phyloP scores from a whole-genome alignment of 192 early-diverging fungal species.

The Lobosporangium transversale region DNA sequence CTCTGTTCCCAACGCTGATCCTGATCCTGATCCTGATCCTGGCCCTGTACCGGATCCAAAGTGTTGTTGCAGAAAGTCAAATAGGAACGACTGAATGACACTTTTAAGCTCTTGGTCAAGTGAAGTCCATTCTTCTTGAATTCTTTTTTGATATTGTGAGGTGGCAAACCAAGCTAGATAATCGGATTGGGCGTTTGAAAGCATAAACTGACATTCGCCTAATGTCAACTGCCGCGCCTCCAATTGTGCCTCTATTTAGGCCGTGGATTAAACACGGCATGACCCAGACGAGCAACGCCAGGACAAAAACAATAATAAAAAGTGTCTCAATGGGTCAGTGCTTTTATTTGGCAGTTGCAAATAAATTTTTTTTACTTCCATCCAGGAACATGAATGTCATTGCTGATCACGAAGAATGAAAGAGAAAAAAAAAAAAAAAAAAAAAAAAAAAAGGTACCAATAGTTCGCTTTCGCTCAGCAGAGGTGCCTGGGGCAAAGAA shows the following conservation, averaged over 20 bases:
- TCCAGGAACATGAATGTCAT: too few species aligned
- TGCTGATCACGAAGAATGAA: too few species aligned
- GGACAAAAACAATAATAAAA: too few species aligned
- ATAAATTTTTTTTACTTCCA: background rate
- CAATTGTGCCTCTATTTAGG: conserved; percentile 37
- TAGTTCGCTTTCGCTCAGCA: conserved; percentile 37
- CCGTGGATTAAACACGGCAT: too few species aligned
- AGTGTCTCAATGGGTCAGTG: too few species aligned
- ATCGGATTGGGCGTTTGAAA: conserved; percentile 35
- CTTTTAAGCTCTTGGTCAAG: conserved; percentile 30
- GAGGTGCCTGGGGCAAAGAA: conserved; percentile 36
- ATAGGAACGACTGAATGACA: conserved; percentile 34
- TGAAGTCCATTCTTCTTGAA: conserved; percentile 29
- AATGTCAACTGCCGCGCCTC: conserved; percentile 23
- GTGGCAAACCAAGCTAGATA: conserved; percentile 45
- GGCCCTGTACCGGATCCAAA: conserved; percentile 11
- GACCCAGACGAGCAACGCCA: too few species aligned
- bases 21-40: conserved; percentile 2
- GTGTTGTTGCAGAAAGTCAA: conserved; percentile 38
- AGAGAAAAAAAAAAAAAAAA: too few species aligned
- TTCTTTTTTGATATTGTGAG: conserved; percentile 49
- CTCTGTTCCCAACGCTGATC: background rate
- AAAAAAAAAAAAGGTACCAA: conserved; percentile 34
- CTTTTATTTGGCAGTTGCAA: too few species aligned
- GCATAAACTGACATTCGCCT: conserved; percentile 40